Conservation (phyloP, 352 stramenopile species). For the Phytophthora sojae region DNA sequence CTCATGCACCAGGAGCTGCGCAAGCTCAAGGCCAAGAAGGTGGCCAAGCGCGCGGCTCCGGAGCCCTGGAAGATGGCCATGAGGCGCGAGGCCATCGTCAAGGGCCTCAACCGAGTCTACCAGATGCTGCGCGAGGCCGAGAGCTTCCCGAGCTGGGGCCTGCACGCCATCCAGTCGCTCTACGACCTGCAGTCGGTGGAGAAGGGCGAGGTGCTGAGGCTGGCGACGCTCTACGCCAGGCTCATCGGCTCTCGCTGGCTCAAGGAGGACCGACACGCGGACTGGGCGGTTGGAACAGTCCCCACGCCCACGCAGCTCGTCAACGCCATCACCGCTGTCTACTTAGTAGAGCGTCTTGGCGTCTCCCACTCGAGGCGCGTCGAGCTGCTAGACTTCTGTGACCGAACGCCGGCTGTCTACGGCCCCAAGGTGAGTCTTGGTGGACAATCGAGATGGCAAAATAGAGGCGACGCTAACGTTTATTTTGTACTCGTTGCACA, state of each 20-base stretch:
- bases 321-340: constrained; percentile 66
- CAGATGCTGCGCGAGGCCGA: constrained; percentile 35
- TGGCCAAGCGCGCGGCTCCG: constrained; percentile 59
- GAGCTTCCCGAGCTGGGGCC: constrained; percentile 36
- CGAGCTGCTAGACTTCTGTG: constrained; percentile 75
- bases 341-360: constrained; percentile 78
- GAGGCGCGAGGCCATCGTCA: constrained; percentile 52
- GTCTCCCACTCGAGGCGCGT: constrained; percentile 67
- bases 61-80: constrained; percentile 71
- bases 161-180: constrained; percentile 74
- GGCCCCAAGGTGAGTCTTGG: constrained; percentile 39
- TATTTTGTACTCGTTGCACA: constrained; percentile 25
- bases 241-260: constrained; percentile 65
- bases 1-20: constrained; percentile 89
- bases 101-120: constrained; percentile 56
- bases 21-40: constrained; percentile 78
- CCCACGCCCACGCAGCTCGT: constrained; percentile 67
- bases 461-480: neutral
- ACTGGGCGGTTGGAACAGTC: constrained; percentile 49
- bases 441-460: neutral
- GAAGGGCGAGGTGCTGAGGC: constrained; percentile 46
- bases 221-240: constrained; percentile 66
- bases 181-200: constrained; percentile 72
- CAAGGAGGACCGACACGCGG: constrained; percentile 44
- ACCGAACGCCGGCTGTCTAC: constrained; percentile 59